Evolutionary conservation across 148 eudicot species (phyloP), one percentile per base, ranked within the genome.

Genomic region (Hydrangea macrophylla): DNA sequence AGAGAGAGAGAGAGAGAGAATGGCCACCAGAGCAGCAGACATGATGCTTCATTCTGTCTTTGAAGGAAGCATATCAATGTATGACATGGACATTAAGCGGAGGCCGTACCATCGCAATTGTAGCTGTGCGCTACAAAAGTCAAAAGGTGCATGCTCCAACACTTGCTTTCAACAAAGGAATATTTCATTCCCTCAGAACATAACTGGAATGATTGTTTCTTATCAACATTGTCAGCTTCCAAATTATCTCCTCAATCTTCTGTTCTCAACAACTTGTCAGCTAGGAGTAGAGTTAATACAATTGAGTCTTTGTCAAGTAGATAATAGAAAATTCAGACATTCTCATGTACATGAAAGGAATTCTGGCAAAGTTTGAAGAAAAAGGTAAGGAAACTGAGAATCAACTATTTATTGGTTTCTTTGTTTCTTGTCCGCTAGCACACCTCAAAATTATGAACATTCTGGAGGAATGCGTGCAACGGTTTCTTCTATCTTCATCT

Each of bases 61-160:
- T 53, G 77, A 73, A 40, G 65, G 72, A 18, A 58, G 71, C 61
- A 64, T 75, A 55, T 68, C 79, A 23, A 69, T 64, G 33, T 26
- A 75, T 59, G 22, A 74, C 62, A 7, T 28, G 13, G 75, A 69
- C 32, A 58, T 67, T 23, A 55, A 73, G 3, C 70, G 71, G 11
- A 77, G 84, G 9, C 84, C 81, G 0, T 80, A 76, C 68, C 80
- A 73, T 50, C 74, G 71, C n/a, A n/a, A n/a, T n/a, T n/a, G n/a
- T n/a, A n/a, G n/a, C n/a, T n/a, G n/a, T n/a, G n/a, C n/a, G n/a
- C 57, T 44, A 13, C 68, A 64, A 37, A 64, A 64, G 39, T 30
- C 36, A 30, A 64, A 64, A 50, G 68, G 37, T 28, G 39, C 68
- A 15, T 7, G 12, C 24, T 17, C 56, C 24, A 48, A 0, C 10